A percentile compares a stretch with the other conserved stretches of the same genome.
Conservation (phyloP, 1,284 basidiomycete genomes). For the Coniophora puteana region DNA sequence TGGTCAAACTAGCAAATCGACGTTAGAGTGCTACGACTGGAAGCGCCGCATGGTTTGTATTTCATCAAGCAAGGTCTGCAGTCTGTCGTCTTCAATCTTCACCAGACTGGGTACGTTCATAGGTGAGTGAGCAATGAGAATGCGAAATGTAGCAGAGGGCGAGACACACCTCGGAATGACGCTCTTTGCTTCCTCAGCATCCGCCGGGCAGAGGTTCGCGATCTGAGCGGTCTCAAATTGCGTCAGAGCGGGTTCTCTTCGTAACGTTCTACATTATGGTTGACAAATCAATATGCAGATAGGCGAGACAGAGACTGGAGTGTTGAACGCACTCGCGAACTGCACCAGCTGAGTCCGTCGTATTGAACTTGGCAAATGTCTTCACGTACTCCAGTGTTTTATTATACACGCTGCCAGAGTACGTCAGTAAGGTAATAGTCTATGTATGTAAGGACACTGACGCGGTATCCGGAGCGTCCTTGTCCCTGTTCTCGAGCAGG, state of each 20-base stretch:
- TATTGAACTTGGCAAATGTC: slow-evolving; percentile 87
- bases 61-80: slow-evolving; percentile 81
- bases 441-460: slow-evolving; percentile 35
- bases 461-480: slow-evolving; percentile 81
- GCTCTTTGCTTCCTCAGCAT: slow-evolving; percentile 89
- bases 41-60: slow-evolving; percentile 88
- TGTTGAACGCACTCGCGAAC: slow-evolving; percentile 71
- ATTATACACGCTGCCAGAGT: slow-evolving; percentile 71
- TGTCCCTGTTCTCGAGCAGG: slow-evolving; percentile 81
- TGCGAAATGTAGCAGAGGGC: not conserved
- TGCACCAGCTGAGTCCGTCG: slow-evolving; percentile 80
- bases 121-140: slow-evolving; percentile 2
- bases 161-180: slow-evolving; percentile 73
- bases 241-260: slow-evolving; percentile 72
- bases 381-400: slow-evolving; percentile 92
- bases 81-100: slow-evolving; percentile 81
- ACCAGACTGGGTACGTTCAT: slow-evolving; percentile 52
- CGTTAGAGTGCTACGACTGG: slow-evolving; percentile 50
- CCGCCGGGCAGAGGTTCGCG: slow-evolving; percentile 84
- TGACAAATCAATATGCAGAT: not conserved
- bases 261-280: slow-evolving; percentile 65
- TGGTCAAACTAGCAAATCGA: not conserved
- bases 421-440: not conserved
- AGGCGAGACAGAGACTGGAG: not conserved
- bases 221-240: slow-evolving; percentile 93